These are phyloP conservation scores for Pseudonectria buxi DNA, from an alignment of 2,329 filamentous ascomycete species.

Conservation along the genomic window DNA sequence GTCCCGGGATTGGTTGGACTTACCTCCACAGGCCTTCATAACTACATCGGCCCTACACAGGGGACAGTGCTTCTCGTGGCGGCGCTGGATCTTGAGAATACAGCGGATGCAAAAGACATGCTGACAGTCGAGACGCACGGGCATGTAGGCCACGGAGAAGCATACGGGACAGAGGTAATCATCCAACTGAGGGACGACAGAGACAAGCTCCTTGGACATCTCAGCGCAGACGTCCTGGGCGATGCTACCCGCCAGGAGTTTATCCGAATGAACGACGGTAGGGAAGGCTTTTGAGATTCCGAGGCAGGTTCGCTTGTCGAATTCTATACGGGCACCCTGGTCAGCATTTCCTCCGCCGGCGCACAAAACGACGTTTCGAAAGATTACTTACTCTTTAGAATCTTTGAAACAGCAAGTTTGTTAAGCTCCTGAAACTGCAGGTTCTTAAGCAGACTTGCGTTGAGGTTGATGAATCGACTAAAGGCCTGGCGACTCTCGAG, in stretches of 20 bases:
- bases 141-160: slow-evolving; percentile 71
- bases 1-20: slow-evolving; percentile 17
- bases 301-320: slow-evolving; percentile 77
- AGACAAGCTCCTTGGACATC: slow-evolving; percentile 65
- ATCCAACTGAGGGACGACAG: slow-evolving; percentile 71
- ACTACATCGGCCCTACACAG: slow-evolving; percentile 69
- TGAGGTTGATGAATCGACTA: slow-evolving; percentile 63
- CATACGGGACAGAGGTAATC: slow-evolving; percentile 81
- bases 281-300: slow-evolving; percentile 60
- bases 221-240: slow-evolving; percentile 70
- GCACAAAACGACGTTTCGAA: background rate
- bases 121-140: slow-evolving; percentile 66
- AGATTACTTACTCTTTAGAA: slow-evolving; percentile 63
- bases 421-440: slow-evolving; percentile 84
- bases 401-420: slow-evolving; percentile 68
- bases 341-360: background rate
- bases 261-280: slow-evolving; percentile 48
- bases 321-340: slow-evolving; percentile 51
- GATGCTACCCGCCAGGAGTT: slow-evolving; percentile 58
- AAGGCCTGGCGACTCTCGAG: slow-evolving; percentile 59
- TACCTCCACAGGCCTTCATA: slow-evolving; percentile 60
- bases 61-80: slow-evolving; percentile 62
- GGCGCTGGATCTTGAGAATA: slow-evolving; percentile 70
- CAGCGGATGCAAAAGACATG: slow-evolving; percentile 83
- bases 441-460: slow-evolving; percentile 68